Evolutionary conservation across 1,284 basidiomycete species (phyloP).

Genomic region (Exobasidium rhododendri): DNA sequence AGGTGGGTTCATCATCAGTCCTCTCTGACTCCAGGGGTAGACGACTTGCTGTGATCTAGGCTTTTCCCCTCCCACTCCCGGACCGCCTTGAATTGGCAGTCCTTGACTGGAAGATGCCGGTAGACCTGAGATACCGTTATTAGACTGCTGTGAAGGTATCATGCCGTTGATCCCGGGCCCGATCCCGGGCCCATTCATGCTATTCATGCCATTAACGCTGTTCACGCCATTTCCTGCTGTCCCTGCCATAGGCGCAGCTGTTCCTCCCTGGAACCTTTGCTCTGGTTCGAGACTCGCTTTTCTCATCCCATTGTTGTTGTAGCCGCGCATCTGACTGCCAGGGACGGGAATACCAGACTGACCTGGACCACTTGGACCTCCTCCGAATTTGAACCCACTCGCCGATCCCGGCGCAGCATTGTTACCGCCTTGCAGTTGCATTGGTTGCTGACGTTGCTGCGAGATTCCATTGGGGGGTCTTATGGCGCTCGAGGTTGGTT

Average conservation of each 20-base stretch:
- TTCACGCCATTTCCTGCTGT: neutral
- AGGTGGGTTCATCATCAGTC: constrained; percentile 50
- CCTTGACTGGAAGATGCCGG: constrained; percentile 23
- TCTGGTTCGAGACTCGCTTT: neutral
- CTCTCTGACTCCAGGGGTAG: constrained; percentile 53
- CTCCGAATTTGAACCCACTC: constrained; percentile 44
- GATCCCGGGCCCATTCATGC: neutral
- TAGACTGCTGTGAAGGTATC: neutral
- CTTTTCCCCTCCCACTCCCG: neutral
- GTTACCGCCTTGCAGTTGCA: neutral
- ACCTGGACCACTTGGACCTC: constrained; percentile 28
- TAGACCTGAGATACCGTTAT: constrained; percentile 25
- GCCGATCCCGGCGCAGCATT: constrained; percentile 32
- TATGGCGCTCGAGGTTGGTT: neutral
- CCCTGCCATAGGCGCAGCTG: neutral
- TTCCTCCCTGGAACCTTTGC: too few relatives aligned
- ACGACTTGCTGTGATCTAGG: constrained; percentile 33
- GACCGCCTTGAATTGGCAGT: constrained; percentile 9
- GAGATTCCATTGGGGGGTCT: constrained; percentile 4
- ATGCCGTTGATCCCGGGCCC: neutral
- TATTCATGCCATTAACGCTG: neutral
- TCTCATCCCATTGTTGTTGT: neutral
- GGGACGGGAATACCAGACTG: constrained; percentile 32
- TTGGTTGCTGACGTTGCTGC: neutral
- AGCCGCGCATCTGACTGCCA: constrained; percentile 19